Base-by-base conservation (phyloP, 345 rosid genomes). In the Salix viminalis region DNA sequence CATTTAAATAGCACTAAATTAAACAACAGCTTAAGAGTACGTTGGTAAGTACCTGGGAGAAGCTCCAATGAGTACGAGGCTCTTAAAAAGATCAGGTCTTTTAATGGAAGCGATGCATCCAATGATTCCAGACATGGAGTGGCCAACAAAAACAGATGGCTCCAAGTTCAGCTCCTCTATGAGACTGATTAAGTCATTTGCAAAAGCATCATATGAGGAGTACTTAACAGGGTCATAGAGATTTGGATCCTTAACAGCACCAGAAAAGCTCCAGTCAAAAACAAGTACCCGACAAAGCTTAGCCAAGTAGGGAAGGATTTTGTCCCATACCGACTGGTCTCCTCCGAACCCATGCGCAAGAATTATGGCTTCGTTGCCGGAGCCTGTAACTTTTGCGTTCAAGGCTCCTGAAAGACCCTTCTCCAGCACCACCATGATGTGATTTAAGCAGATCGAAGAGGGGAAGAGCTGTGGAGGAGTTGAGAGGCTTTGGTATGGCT, bases 51-150 rank as follows among this genome's bases (percentile, higher is more conserved):
- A 89, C 98, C 92, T 90, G 13, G 98, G 98, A 81, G 98, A 91
- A 79, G 94, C 84, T 41, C 75, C 89, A 64, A 94, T 10, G 65
- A 88, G 92, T 12, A 94, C 16, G 76, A 92, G 88, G 12, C 74
- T 79, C 78, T 84, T 67, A 73, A 92, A 92, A 67, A 92, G 91
- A 23, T 91, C 84, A 12, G 94, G 97, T 68, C 91, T 84, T 80
- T 88, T 90, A 69, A 88, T 68, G 76, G 97, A 90, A 80, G 98
- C 94, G 81, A 90, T 83, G 87, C 96, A 91, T 16, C 94, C 94
- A 58, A 92, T 90, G 89, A 94, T 88, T 62, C 89, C 94, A 42
- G 96, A 88, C 91, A 94, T 90, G 81, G 97, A 94, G 77, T 94
- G 97, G 36, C 97, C 98, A 24, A 90, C 79, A 82, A 88, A 90